Conservation (phyloP, 257 asterid species). For the Cynanchum wilfordii region DNA sequence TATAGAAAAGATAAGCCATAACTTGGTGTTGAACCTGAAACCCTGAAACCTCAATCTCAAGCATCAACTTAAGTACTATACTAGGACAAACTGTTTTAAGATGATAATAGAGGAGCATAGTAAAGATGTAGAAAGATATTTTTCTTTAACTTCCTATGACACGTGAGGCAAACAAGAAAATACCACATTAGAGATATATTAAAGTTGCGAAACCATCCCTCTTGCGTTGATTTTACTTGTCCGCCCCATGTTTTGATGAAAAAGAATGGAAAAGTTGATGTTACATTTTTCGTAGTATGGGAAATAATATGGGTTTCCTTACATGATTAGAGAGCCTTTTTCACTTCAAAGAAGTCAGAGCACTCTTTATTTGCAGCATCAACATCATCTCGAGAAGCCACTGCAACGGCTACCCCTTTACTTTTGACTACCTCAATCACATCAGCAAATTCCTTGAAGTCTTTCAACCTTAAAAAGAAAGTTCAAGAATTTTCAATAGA, state of each 20-base stretch:
- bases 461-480: conserved; percentile 45
- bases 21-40: not conserved
- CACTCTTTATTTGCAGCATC: conserved; percentile 73
- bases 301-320: conserved; percentile 10
- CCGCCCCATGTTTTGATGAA: not conserved
- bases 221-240: not conserved
- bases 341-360: conserved; percentile 63
- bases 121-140: not conserved
- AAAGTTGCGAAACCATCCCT: not conserved
- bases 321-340: conserved; percentile 65
- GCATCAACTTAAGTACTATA: not conserved
- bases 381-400: conserved; percentile 81
- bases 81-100: not conserved
- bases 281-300: not conserved
- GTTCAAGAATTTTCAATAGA: not conserved
- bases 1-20: not conserved
- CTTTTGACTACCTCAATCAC: conserved; percentile 65
- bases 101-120: not conserved
- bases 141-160: not conserved
- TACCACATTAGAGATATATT: not conserved
- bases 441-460: conserved; percentile 88
- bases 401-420: conserved; percentile 81
- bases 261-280: not conserved
- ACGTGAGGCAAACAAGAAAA: conserved; percentile 3
- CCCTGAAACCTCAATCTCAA: not conserved